phyloP scores from a whole-genome alignment of 2,329 filamentous ascomycete genomes.

The Claviceps fusiformis region DNA sequence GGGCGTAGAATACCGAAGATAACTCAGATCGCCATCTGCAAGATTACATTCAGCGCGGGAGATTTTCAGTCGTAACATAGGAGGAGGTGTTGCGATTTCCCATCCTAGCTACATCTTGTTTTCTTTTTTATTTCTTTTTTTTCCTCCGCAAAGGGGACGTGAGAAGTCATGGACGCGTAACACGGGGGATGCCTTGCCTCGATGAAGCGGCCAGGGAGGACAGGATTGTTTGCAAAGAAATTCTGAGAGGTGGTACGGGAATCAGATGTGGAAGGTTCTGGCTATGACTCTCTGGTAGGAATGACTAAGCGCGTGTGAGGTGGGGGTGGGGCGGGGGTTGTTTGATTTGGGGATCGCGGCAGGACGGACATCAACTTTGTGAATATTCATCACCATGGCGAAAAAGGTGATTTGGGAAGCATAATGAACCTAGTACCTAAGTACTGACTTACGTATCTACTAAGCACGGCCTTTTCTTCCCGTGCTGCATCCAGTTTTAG shows the following conservation, averaged over 20 bases:
- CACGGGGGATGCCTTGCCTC: constrained; percentile 1
- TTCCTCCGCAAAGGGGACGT: neutral
- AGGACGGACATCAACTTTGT: no score
- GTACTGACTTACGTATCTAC: no score
- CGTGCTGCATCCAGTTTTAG: no score
- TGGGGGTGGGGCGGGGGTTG: neutral
- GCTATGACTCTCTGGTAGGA: constrained; percentile 38
- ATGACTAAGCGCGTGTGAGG: constrained; percentile 38
- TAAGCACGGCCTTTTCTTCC: no score
- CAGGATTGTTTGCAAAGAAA: neutral
- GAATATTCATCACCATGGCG: neutral
- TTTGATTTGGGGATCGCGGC: no score
- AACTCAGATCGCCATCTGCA: neutral
- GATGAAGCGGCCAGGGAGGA: neutral
- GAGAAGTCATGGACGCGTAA: neutral
- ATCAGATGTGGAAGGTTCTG: constrained; percentile 35
- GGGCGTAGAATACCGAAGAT: no score
- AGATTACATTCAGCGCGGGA: neutral
- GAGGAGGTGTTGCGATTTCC: neutral
- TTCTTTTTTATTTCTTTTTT: neutral
- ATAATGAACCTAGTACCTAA: no score
- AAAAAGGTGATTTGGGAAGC: neutral
- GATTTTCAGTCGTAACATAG: neutral
- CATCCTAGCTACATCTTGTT: neutral
- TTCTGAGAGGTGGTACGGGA: neutral